A percentile compares a stretch with the other conserved stretches of the same genome.
These are phyloP conservation scores for Ustilago sp. DNA, from an alignment of 1,284 basidiomycete species.

Conservation along the genomic window DNA sequence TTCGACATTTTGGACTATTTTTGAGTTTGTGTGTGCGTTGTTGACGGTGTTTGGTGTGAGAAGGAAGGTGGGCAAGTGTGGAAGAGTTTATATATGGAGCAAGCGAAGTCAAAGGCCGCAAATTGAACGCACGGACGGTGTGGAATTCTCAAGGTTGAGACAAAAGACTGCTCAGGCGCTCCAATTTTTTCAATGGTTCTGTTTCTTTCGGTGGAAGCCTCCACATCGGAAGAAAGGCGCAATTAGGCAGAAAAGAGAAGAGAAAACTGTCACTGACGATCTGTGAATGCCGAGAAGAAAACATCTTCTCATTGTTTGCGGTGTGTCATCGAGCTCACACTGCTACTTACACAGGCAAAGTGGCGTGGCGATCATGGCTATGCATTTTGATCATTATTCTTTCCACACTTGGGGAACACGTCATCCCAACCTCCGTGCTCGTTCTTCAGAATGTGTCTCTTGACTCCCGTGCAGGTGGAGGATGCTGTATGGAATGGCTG, in stretches of 20 bases:
- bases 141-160: not conserved
- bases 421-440: not conserved
- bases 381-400: not conserved
- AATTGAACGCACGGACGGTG: not conserved
- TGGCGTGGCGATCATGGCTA: not conserved
- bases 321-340: conserved; percentile 12
- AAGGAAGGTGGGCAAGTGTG: not conserved
- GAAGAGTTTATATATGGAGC: not conserved
- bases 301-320: not conserved
- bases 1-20: conserved; percentile 29
- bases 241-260: not conserved
- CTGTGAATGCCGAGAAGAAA: conserved; percentile 2
- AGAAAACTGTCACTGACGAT: not conserved
- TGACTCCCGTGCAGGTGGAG: not conserved
- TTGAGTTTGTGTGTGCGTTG: not conserved
- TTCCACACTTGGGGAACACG: not conserved
- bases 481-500: not conserved
- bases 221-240: not conserved
- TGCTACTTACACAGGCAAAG: not conserved
- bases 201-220: not conserved
- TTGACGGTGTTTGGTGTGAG: not conserved
- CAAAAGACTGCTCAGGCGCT: not conserved
- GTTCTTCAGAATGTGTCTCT: not conserved
- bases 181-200: not conserved
- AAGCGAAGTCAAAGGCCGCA: no score